Evolutionary conservation across 495 filamentous ascomycete genomes (phyloP).

Genomic region (Viridothelium virens): DNA sequence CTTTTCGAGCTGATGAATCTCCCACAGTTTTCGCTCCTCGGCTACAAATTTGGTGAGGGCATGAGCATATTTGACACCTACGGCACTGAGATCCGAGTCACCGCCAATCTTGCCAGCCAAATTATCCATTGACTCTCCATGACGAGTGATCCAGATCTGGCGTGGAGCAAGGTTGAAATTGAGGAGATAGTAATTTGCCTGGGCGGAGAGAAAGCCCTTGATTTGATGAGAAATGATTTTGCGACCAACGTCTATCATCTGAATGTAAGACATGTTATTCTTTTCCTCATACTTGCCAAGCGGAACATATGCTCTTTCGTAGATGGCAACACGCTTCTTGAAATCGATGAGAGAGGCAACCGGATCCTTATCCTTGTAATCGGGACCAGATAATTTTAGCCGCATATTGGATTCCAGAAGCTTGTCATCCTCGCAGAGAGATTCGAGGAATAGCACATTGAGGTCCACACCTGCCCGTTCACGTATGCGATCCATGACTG

Average conservation of each 20-base stretch:
- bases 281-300: slow-evolving; percentile 87
- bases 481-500: slow-evolving; percentile 74
- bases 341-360: slow-evolving; percentile 76
- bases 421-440: slow-evolving; percentile 74
- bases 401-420: slow-evolving; percentile 96
- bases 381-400: slow-evolving; percentile 90
- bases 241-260: slow-evolving; percentile 96
- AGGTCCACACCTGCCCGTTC: slow-evolving; percentile 74
- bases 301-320: slow-evolving; percentile 86
- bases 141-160: slow-evolving; percentile 96
- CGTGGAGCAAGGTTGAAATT: slow-evolving; percentile 94
- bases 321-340: slow-evolving; percentile 84
- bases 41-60: slow-evolving; percentile 71
- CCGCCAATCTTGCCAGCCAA: slow-evolving; percentile 72
- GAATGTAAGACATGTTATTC: slow-evolving; percentile 81
- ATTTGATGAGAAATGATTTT: slow-evolving; percentile 88
- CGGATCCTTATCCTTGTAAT: slow-evolving; percentile 92
- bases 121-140: slow-evolving; percentile 82
- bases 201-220: slow-evolving; percentile 80
- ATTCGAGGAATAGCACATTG: slow-evolving; percentile 89
- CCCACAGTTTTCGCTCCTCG: slow-evolving; percentile 65
- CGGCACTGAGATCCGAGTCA: slow-evolving; percentile 70
- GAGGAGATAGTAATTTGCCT: slow-evolving; percentile 84
- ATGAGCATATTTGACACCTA: slow-evolving; percentile 63
- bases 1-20: slow-evolving; percentile 66